phyloP scores from a whole-genome alignment of 345 rosid species.

The Sapria himalayana region DNA sequence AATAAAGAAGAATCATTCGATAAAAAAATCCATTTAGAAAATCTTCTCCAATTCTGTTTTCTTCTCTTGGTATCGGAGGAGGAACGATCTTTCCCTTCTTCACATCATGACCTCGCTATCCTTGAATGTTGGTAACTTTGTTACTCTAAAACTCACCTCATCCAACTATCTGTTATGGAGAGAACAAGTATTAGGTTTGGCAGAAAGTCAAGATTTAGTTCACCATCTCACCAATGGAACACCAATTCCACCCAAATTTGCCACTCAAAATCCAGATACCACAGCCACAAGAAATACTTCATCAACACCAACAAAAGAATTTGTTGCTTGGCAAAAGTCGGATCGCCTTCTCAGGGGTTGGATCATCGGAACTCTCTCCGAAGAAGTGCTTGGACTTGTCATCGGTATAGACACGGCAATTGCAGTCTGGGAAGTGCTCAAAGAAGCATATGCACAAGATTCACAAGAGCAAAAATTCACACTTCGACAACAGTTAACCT shows the following conservation, averaged over 20 bases:
- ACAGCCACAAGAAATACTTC: too few relatives aligned
- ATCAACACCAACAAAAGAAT: neutral
- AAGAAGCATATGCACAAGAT: slow-evolving; percentile 4
- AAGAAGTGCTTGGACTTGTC: slow-evolving; percentile 4
- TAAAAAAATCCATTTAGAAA: too few relatives aligned
- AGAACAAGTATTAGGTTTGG: neutral
- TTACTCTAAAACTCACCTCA: too few relatives aligned
- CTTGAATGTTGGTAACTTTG: too few relatives aligned
- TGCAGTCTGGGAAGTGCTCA: neutral
- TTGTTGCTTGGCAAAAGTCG: neutral
- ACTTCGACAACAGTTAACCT: neutral
- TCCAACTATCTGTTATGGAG: slow-evolving; percentile 1
- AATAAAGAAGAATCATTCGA: too few relatives aligned
- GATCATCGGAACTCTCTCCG: slow-evolving; percentile 1
- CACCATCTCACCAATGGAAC: neutral
- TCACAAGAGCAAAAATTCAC: slow-evolving; percentile 4
- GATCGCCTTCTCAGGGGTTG: slow-evolving; percentile 4
- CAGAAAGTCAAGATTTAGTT: slow-evolving; percentile 2
- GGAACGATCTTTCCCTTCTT: too few relatives aligned
- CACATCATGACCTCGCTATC: too few relatives aligned
- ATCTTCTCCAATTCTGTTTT: too few relatives aligned
- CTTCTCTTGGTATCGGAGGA: too few relatives aligned
- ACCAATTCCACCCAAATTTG: too few relatives aligned
- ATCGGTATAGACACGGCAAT: neutral
- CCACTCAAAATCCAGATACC: too few relatives aligned